Evolutionary conservation across 1,284 basidiomycete species (phyloP).

Genomic region (Fomitiporia mediterranea): DNA sequence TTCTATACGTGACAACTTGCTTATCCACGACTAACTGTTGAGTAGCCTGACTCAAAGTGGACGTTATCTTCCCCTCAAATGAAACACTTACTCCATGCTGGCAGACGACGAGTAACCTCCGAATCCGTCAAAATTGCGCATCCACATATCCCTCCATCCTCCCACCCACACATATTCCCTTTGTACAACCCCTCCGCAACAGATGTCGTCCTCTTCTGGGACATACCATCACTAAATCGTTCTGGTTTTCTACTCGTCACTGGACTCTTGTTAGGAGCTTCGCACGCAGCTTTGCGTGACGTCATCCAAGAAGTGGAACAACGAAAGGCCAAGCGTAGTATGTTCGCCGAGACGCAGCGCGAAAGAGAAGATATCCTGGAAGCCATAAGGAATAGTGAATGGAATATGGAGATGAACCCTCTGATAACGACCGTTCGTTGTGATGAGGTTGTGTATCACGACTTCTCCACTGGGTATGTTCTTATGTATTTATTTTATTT

Average conservation of each 20-base stretch:
- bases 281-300: slow-evolving; percentile 56
- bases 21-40: slow-evolving; percentile 22
- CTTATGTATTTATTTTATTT: too few species aligned
- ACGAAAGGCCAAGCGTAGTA: slow-evolving; percentile 69
- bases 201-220: slow-evolving; percentile 75
- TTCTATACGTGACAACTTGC: not conserved
- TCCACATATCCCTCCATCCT: slow-evolving; percentile 54
- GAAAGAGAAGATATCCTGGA: slow-evolving; percentile 64
- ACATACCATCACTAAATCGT: slow-evolving; percentile 50
- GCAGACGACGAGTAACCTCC: slow-evolving; percentile 41
- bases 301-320: slow-evolving; percentile 53
- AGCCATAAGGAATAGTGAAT: slow-evolving; percentile 63
- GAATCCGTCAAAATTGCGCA: slow-evolving; percentile 42
- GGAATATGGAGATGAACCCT: slow-evolving; percentile 79
- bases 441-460: slow-evolving; percentile 43
- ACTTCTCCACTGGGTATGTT: slow-evolving; percentile 65
- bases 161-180: slow-evolving; percentile 66
- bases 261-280: slow-evolving; percentile 61
- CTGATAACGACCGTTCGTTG: slow-evolving; percentile 46
- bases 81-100: slow-evolving; percentile 45
- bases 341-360: slow-evolving; percentile 85
- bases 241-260: slow-evolving; percentile 58
- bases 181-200: slow-evolving; percentile 69
- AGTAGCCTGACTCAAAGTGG: slow-evolving; percentile 23
- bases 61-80: slow-evolving; percentile 30